phyloP scores from a whole-genome alignment of 73 alveolate species.

The Tetrahymena elliotti region DNA sequence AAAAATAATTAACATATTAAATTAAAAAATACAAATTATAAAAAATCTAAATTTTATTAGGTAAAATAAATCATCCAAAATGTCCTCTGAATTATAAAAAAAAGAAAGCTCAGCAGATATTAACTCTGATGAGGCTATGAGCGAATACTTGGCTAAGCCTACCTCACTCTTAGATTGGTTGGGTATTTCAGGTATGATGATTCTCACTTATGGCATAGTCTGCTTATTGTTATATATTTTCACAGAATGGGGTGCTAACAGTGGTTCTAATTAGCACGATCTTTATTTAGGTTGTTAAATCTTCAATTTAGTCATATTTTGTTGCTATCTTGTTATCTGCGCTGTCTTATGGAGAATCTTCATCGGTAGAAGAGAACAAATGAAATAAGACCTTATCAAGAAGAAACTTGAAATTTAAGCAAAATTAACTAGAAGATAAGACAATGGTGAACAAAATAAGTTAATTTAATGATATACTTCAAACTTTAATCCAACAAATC shows the following conservation, averaged over 20 bases:
- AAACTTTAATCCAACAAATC: background rate
- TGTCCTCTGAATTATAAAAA: background rate
- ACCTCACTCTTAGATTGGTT: background rate
- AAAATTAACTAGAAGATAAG: background rate
- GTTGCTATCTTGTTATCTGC: background rate
- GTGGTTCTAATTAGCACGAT: background rate
- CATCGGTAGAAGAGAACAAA: background rate
- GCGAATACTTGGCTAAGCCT: background rate
- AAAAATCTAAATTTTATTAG: background rate
- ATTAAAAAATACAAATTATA: background rate
- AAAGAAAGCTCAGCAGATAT: too few relatives aligned
- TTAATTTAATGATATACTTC: background rate
- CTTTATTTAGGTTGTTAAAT: background rate
- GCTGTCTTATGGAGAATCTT: background rate
- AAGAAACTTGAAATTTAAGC: background rate
- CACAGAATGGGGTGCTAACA: conserved; percentile 1
- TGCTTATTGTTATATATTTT: background rate
- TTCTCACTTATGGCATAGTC: background rate
- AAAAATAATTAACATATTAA: background rate
- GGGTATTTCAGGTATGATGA: background rate
- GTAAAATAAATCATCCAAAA: background rate
- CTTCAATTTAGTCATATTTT: background rate
- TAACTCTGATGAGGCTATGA: background rate
- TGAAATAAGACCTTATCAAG: background rate
- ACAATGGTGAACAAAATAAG: background rate